A percentile compares a stretch with the other conserved stretches of the same genome.
Conservation (phyloP, 805 yeast genomes). For the Schwanniomyces vanrijiae region DNA sequence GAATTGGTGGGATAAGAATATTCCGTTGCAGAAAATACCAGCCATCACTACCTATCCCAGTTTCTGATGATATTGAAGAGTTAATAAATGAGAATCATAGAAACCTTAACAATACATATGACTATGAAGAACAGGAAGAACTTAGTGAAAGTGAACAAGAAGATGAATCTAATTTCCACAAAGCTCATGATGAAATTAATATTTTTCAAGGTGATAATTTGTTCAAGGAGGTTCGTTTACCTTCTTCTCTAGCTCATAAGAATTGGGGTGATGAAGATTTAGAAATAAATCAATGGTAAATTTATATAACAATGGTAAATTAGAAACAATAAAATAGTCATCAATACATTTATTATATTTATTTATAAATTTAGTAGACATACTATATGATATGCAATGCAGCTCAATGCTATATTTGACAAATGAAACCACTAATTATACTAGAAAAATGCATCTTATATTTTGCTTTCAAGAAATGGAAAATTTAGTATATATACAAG, state of each 20-base stretch:
- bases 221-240: slow-evolving; percentile 49
- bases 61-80: slow-evolving; percentile 72
- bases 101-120: slow-evolving; percentile 32
- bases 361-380: background rate
- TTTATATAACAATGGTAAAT: background rate
- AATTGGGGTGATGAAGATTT: slow-evolving; percentile 47
- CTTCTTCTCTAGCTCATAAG: slow-evolving; percentile 51
- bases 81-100: slow-evolving; percentile 35
- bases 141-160: slow-evolving; percentile 22
- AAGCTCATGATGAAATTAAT: background rate
- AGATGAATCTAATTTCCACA: background rate
- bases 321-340: background rate
- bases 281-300: slow-evolving; percentile 67
- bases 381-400: background rate
- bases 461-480: background rate
- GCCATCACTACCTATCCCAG: slow-evolving; percentile 69
- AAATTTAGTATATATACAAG: slow-evolving; percentile 1
- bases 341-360: background rate
- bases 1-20: slow-evolving; percentile 60
- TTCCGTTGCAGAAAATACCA: slow-evolving; percentile 57
- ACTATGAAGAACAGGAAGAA: slow-evolving; percentile 20
- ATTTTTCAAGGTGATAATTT: slow-evolving; percentile 46
- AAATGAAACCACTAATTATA: background rate
- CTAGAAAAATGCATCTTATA: background rate
- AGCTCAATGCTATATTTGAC: background rate